Percentiles rank a stretch among this genome's conserved stretches.
Conservation (phyloP, 2,329 filamentous ascomycete species). For the Ophiostoma montium region DNA sequence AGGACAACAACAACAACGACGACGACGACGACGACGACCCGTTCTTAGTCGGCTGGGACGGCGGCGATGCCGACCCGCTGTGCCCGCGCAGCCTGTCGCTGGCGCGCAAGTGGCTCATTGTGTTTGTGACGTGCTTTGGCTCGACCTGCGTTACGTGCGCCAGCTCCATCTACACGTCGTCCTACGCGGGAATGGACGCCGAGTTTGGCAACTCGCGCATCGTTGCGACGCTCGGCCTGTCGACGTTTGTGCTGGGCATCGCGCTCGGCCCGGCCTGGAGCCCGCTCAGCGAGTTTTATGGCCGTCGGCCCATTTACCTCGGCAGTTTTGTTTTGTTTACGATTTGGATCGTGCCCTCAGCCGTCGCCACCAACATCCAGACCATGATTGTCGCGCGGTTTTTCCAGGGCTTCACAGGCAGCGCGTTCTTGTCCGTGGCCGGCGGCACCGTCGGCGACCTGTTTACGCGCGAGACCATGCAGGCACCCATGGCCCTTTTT, state of each 20-base stretch:
- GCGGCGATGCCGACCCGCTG: conserved; percentile 53
- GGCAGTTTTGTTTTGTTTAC: conserved; percentile 59
- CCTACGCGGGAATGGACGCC: conserved; percentile 59
- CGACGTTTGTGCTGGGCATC: conserved; percentile 67
- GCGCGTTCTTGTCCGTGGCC: conserved; percentile 57
- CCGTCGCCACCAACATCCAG: conserved; percentile 66
- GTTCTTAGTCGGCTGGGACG: conserved; percentile 64
- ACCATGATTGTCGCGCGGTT: conserved; percentile 70
- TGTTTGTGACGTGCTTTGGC: conserved; percentile 56
- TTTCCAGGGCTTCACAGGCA: conserved; percentile 58
- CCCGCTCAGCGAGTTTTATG: conserved; percentile 65
- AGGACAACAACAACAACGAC: not conserved
- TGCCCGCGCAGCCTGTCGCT: conserved; percentile 57
- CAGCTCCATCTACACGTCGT: conserved; percentile 79
- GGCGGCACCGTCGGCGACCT: conserved; percentile 78
- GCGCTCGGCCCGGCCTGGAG: conserved; percentile 49
- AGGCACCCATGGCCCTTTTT: conserved; percentile 73
- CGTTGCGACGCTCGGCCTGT: conserved; percentile 67
- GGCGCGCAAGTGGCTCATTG: conserved; percentile 65
- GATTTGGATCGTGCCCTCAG: conserved; percentile 69
- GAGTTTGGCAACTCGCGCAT: conserved; percentile 59
- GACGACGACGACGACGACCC: not conserved
- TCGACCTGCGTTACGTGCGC: conserved; percentile 64
- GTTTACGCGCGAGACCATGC: conserved; percentile 54
- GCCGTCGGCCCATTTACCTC: conserved; percentile 68